Base-by-base conservation (phyloP, 768 basidiomycete species). In the Boletus vinaceobasis region DNA sequence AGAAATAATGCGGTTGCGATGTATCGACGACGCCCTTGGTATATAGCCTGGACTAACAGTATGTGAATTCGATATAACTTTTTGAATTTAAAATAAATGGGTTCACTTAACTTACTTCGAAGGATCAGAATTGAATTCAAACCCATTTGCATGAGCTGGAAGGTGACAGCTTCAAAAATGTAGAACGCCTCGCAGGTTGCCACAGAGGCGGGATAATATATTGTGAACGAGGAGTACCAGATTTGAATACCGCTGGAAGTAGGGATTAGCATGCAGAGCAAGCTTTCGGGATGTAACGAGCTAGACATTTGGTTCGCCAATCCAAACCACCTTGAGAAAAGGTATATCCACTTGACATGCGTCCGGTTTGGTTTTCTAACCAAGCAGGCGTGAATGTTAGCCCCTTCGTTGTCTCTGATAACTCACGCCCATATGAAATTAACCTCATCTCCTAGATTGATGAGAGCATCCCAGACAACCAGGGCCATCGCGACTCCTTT, bases 321-420 rank as follows among this genome's bases (percentile, higher is more conserved):
- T 50, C 65, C 64, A 42, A 64, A 64, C 65, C 64, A 66, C 52
- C 37, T 65, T 1, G 65, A 27, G 17, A 65, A 56, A 26, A 65
- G 47, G 46, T 56, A 65, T 51, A 65, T 58, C 48, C 59, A 55
- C 37, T 66, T 65, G 29, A 66, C 44, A 11, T 56, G 23, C 14
- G 27, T 9, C 19, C 56, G 21, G 23, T 31, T n/a, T 1, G 56
- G n/a, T 32, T 53, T 55, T 45, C 64, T 65, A 31, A 35, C 14
- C 32, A 31, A 38, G 17, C 1, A 7, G 2, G 9, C 11, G 17
- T 55, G n/a, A 32, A 13, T 17, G 31, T 31, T 23, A 33, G 11
- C 7, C 10, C 27, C 5, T 32, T 27, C 3, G 0, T 31, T 11
- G n/a, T 38, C 33, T 27, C 27, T 29, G 14, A 50, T 17, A 37